phyloP scores from a whole-genome alignment of 495 filamentous ascomycete genomes.

The Geoglossum glabrum region DNA sequence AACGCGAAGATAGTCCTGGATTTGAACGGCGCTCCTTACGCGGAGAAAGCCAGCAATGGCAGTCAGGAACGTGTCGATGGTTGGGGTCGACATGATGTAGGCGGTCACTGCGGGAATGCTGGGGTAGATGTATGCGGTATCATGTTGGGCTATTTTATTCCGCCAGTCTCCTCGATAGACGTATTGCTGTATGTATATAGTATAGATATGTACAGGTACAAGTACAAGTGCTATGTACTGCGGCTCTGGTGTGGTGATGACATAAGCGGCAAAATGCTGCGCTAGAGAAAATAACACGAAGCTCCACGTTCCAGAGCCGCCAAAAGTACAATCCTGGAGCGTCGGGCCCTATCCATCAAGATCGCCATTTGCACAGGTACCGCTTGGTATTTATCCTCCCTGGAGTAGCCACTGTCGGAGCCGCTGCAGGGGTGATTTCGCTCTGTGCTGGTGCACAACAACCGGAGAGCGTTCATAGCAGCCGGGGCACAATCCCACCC shows the following conservation, averaged over 20 bases:
- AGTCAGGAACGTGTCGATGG: slow-evolving; percentile 34
- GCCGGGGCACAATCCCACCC: neutral
- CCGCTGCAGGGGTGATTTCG: neutral
- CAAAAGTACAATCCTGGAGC: slow-evolving; percentile 19
- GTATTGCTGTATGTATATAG: too few relatives aligned
- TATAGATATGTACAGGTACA: too few relatives aligned
- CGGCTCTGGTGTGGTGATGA: too few relatives aligned
- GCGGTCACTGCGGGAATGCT: neutral
- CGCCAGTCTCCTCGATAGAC: too few relatives aligned
- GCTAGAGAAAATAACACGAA: slow-evolving; percentile 10
- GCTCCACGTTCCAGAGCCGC: slow-evolving; percentile 32
- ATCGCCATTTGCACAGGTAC: neutral
- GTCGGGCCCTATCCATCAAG: neutral
- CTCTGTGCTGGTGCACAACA: neutral
- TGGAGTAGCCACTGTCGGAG: neutral
- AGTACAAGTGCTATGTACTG: too few relatives aligned
- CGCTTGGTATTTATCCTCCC: neutral
- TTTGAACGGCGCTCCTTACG: slow-evolving; percentile 29
- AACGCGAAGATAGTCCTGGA: slow-evolving; percentile 38
- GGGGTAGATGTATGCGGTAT: neutral
- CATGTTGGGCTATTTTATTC: neutral
- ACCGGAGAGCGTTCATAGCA: neutral
- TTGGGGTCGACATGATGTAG: slow-evolving; percentile 19
- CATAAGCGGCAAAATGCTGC: too few relatives aligned
- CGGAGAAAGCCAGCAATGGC: slow-evolving; percentile 32